Percentiles rank a stretch among this genome's conserved stretches.
These are phyloP conservation scores for Penicillium griseofulvum DNA, from an alignment of 2,329 filamentous ascomycete genomes.

Conservation along the genomic window DNA sequence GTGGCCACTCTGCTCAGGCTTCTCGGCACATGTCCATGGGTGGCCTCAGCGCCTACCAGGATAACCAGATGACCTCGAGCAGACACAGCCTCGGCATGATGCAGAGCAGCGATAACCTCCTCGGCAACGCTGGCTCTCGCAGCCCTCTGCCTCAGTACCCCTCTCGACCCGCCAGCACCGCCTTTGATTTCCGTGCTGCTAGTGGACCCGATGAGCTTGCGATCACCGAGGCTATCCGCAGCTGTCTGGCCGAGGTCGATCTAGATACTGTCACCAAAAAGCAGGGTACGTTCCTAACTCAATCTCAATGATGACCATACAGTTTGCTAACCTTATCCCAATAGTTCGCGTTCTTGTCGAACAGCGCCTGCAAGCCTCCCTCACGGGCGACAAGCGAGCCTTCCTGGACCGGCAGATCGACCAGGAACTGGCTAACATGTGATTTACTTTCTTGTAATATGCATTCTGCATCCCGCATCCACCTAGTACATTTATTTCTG, in stretches of 20 bases:
- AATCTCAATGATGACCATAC: not conserved
- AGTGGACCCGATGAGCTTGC: conserved; percentile 71
- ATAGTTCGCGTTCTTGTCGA: conserved; percentile 79
- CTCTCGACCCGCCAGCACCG: conserved; percentile 54
- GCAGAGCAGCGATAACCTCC: conserved; percentile 47
- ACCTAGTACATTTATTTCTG: conserved; percentile 9
- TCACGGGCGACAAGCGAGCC: conserved; percentile 77
- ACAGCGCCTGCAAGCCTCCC: conserved; percentile 85
- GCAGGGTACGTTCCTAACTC: conserved; percentile 56
- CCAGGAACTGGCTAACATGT: conserved; percentile 90
- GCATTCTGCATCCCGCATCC: conserved; percentile 11
- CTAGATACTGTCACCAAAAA: conserved; percentile 98
- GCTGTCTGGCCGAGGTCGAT: conserved; percentile 82
- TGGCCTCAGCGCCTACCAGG: conserved; percentile 49
- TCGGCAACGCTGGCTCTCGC: conserved; percentile 39
- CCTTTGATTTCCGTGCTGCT: conserved; percentile 57
- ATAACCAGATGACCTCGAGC: conserved; percentile 35
- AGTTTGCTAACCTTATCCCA: conserved; percentile 3
- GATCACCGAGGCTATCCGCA: conserved; percentile 81
- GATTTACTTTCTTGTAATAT: conserved; percentile 30
- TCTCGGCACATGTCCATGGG: conserved; percentile 61
- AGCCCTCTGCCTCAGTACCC: conserved; percentile 51
- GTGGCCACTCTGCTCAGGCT: conserved; percentile 25
- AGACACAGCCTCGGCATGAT: conserved; percentile 45
- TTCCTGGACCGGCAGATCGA: conserved; percentile 96